Evolutionary conservation across 1,284 basidiomycete genomes (phyloP), one percentile per base, ranked within the genome.

Genomic region (Psilocybe mexicana): DNA sequence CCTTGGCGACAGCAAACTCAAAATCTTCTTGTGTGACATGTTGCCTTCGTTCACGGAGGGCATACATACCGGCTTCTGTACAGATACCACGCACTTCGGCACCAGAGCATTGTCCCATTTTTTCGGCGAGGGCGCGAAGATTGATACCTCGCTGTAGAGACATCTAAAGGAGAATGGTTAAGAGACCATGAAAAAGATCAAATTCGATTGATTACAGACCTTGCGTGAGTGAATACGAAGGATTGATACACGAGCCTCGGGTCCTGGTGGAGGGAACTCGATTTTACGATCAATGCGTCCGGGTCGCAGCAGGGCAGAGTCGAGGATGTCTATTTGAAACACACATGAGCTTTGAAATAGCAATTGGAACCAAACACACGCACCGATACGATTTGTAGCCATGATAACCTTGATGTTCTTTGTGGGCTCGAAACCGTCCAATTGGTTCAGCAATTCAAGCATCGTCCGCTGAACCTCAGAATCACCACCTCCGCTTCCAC

Each of bases 401-500:
- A 98, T 98, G 78, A 98, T 97, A 68, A 98, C 92, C 81, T 99
- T 98, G 83, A 98, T 98, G 74, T 98, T 98, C 82, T 98, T 96
- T 43, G 94, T 93, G 45, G 94, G 85, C 78, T 98, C 96, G 74
- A 99, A 99, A 10, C 96, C 96, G 70, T 99, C 96, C 57, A 99
- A 78, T 78, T 98, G 96, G 74, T 98, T 98, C 68, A 98, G 78
- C 70, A 97, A 74, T 77, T 99, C 96, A 74, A 98, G 78, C 96
- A 98, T 98, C 60, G 96, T 99, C 59, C 96, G 81, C 79, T 99
- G 96, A 57, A 98, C 96, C 75, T 98, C 96, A 4, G 93, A 96
- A 70, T 99, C 96, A 1, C 94, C 94, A 45, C 91, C 87, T 0
- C 93, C 92, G 26, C 92, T 92, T 10, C 93, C 92, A 65, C 92